phyloP scores from a whole-genome alignment of 2,329 filamentous ascomycete species.

The Pezicula rhizophila region DNA sequence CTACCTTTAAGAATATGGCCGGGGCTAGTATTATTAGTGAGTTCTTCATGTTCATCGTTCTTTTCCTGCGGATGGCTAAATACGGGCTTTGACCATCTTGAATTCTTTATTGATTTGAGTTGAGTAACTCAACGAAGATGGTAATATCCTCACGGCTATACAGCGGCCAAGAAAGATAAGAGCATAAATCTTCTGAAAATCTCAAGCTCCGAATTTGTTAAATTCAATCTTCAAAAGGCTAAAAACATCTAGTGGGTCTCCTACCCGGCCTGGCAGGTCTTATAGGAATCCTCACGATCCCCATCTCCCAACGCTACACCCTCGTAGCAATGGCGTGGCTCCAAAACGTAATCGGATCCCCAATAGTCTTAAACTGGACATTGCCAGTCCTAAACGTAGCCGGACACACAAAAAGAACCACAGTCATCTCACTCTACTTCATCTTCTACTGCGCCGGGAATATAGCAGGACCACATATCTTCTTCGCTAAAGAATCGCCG shows the following conservation, averaged over 20 bases:
- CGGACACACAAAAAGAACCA: slow-evolving; percentile 69
- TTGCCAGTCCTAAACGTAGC: slow-evolving; percentile 58
- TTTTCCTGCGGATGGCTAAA: neutral
- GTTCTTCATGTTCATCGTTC: neutral
- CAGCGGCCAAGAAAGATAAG: no score
- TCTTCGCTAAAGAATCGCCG: slow-evolving; percentile 51
- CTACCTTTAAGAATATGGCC: slow-evolving; percentile 7
- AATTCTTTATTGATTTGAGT: neutral
- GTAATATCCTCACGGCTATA: no score
- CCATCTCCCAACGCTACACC: slow-evolving; percentile 56
- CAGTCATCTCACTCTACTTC: slow-evolving; percentile 65
- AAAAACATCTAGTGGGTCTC: neutral
- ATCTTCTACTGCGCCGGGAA: slow-evolving; percentile 69
- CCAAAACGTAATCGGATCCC: slow-evolving; percentile 64
- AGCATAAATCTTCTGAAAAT: no score
- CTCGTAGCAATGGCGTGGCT: slow-evolving; percentile 60
- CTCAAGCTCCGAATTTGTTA: no score
- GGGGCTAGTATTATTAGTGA: slow-evolving; percentile 7
- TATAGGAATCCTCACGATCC: slow-evolving; percentile 48
- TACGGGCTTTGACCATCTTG: neutral
- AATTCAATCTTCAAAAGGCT: no score
- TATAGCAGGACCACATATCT: slow-evolving; percentile 65
- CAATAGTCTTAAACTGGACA: slow-evolving; percentile 8
- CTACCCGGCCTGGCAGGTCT: slow-evolving; percentile 6
- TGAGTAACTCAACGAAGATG: no score